Percentiles rank a stretch among this genome's conserved stretches.
Evolutionary conservation across 257 asterid species (phyloP).

Genomic region (Eustoma russellianum): DNA sequence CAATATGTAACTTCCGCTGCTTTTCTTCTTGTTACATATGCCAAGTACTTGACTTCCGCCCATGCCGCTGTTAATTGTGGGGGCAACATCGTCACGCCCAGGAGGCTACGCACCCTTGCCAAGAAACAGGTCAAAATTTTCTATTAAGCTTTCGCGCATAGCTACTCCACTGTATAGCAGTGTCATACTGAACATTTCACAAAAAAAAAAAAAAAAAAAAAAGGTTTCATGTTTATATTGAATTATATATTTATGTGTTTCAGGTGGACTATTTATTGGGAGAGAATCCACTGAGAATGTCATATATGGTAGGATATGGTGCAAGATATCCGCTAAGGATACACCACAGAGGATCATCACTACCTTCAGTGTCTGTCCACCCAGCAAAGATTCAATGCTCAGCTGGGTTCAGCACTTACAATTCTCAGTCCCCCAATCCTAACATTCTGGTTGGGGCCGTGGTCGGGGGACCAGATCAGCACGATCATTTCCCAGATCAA

Average conservation of each 20-base stretch:
- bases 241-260: not conserved
- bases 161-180: accelerated
- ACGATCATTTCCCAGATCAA: slow-evolving; percentile 72
- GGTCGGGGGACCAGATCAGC: slow-evolving; percentile 87
- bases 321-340: slow-evolving; percentile 63
- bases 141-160: not conserved
- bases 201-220: no score
- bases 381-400: slow-evolving; percentile 76
- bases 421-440: slow-evolving; percentile 65
- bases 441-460: slow-evolving; percentile 67
- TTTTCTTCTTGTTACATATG: slow-evolving; percentile 66
- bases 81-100: slow-evolving; percentile 56
- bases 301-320: slow-evolving; percentile 97
- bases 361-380: slow-evolving; percentile 53
- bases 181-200: not conserved
- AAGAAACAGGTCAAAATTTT: slow-evolving; percentile 45
- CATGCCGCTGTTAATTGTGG: slow-evolving; percentile 67
- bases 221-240: not conserved
- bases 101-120: slow-evolving; percentile 64
- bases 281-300: slow-evolving; percentile 78
- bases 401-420: slow-evolving; percentile 51
- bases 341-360: slow-evolving; percentile 96
- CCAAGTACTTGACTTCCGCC: slow-evolving; percentile 79
- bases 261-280: slow-evolving; percentile 92
- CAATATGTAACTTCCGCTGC: slow-evolving; percentile 93